phyloP scores from a whole-genome alignment of 2,329 filamentous ascomycete species.

The Colletotrichum lindemuthianum region DNA sequence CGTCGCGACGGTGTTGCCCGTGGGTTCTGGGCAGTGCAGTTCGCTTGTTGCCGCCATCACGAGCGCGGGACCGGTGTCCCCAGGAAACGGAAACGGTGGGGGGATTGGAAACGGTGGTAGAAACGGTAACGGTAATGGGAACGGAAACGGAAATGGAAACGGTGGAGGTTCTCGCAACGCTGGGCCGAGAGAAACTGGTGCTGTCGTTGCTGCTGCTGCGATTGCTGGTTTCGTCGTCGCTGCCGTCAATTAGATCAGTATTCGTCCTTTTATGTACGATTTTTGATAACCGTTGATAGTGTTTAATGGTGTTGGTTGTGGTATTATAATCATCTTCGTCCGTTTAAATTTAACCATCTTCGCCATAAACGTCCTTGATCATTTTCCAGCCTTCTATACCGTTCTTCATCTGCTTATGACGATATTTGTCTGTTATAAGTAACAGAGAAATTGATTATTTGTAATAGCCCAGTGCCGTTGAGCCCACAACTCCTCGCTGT shows the following conservation, averaged over 20 bases:
- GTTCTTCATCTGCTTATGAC: too few species aligned
- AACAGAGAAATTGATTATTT: neutral
- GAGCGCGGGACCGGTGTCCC: slow-evolving; percentile 18
- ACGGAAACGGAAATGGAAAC: neutral
- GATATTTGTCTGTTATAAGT: neutral
- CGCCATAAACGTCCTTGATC: too few species aligned
- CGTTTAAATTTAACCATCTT: too few species aligned
- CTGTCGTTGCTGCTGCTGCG: slow-evolving; percentile 19
- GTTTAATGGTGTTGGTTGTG: too few species aligned
- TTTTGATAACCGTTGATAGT: too few species aligned
- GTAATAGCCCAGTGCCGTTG: neutral
- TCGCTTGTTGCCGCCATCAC: slow-evolving; percentile 32
- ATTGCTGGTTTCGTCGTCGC: slow-evolving; percentile 28
- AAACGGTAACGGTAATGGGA: neutral
- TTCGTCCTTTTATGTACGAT: neutral
- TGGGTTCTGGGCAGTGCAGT: slow-evolving; percentile 24
- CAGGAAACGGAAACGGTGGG: neutral
- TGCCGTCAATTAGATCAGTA: slow-evolving; percentile 1
- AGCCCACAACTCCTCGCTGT: neutral
- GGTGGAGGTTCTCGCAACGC: slow-evolving; percentile 3
- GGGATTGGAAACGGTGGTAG: neutral
- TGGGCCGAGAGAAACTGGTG: slow-evolving; percentile 20
- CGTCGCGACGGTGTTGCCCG: slow-evolving; percentile 20
- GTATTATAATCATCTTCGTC: too few species aligned
- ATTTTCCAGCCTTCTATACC: too few species aligned